These are phyloP conservation scores for Ophiognomonia clavigignenti-juglandacearum DNA, from an alignment of 2,329 filamentous ascomycete genomes.

Conservation along the genomic window DNA sequence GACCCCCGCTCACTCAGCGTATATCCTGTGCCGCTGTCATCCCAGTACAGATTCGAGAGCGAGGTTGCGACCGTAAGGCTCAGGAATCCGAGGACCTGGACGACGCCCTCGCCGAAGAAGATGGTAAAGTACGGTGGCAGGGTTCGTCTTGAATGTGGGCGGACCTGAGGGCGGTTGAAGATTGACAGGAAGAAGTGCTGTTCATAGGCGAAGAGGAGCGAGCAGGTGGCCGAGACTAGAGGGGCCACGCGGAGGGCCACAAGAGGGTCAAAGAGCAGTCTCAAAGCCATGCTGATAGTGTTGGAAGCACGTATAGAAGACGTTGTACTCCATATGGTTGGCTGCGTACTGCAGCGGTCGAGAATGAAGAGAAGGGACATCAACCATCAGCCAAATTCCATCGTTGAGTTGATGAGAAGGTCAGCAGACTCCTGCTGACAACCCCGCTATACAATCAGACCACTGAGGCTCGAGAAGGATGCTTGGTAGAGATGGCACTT, in stretches of 20 bases:
- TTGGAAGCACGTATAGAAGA: background rate
- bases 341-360: too few relatives aligned
- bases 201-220: slow-evolving; percentile 40
- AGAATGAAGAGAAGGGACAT: too few relatives aligned
- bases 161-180: slow-evolving; percentile 27
- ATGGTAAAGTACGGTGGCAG: slow-evolving; percentile 38
- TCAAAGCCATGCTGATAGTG: slow-evolving; percentile 4
- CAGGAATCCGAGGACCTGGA: slow-evolving; percentile 29
- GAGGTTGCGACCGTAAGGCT: slow-evolving; percentile 29
- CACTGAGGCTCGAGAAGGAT: too few relatives aligned
- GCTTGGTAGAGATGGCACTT: too few relatives aligned
- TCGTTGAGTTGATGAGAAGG: too few relatives aligned
- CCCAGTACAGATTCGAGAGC: slow-evolving; percentile 20
- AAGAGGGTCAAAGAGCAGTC: slow-evolving; percentile 29
- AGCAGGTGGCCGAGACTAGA: slow-evolving; percentile 41
- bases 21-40: background rate
- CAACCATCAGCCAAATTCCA: too few relatives aligned
- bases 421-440: too few relatives aligned
- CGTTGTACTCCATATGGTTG: background rate
- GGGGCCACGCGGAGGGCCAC: slow-evolving; percentile 38
- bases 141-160: slow-evolving; percentile 28
- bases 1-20: slow-evolving; percentile 23
- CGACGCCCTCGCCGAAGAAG: slow-evolving; percentile 34
- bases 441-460: too few relatives aligned
- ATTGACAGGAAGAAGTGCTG: slow-evolving; percentile 37